Base-by-base conservation (phyloP, 352 stramenopile species). In the Plasmopara halstedii region DNA sequence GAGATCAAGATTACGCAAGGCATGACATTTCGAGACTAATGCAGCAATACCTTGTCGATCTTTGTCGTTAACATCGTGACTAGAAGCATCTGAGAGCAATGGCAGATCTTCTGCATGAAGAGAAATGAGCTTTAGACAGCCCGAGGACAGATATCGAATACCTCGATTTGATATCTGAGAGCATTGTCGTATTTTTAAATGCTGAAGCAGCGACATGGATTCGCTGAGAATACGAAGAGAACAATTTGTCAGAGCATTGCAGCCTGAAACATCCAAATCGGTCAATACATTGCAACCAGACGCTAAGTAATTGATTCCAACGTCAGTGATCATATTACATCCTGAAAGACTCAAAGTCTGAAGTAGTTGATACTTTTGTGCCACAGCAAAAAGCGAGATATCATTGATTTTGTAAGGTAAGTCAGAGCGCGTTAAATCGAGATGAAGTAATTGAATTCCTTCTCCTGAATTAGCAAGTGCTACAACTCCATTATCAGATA, bases 321-420 rank as follows among this genome's bases (percentile, higher is more conserved):
- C 90, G 57, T 98, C 90, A 6, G 83, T 94, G 36, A 97, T 55
- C 57, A 88, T 78, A 31, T 94, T 78, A 44, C 89, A 97, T 14
- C 92, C 90, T n/a, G 69, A 53, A 2, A 97, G 51, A 15, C 69
- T 55, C 2, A 85, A 42, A 6, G 50, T 73, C 25, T 84, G 60
- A 2, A 89, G 62, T 17, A 75, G 42, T 13, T 48, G 37, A 11
- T 67, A 87, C 17, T 72, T 69, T n/a, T 88, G 67, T 1, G 60
- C 71, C 34, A 97, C 57, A 9, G 88, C 67, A 21, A 98, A 55
- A 8, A 98, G 54, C 6, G 80, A 72, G 22, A 97, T 83, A 56
- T 98, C 92, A 29, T 85, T 95, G 38, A 97, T 70, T 55, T 95
- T 90, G 65, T 95, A 96, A 23, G 76, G 67, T 35, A 98, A 67